These are phyloP conservation scores for Fusarium austroafricanum DNA, from an alignment of 2,329 filamentous ascomycete genomes.

Conservation along the genomic window DNA sequence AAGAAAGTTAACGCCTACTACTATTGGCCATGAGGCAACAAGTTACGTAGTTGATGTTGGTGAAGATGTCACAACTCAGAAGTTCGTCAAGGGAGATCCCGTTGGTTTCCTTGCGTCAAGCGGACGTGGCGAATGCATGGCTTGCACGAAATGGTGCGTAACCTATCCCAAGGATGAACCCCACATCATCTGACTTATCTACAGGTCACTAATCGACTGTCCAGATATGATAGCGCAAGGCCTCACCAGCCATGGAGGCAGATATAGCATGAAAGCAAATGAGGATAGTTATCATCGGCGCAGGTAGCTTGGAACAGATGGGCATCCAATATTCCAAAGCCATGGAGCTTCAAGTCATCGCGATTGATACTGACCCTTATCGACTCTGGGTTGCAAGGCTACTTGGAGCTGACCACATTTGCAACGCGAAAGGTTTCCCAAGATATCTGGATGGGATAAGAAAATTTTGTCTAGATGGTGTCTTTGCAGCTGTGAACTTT, in stretches of 20 bases:
- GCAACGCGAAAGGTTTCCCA: too few relatives aligned
- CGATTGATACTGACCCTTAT: not conserved
- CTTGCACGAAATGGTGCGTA: too few relatives aligned
- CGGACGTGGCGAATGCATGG: not conserved
- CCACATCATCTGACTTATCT: too few relatives aligned
- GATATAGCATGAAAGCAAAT: not conserved
- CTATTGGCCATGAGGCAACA: not conserved
- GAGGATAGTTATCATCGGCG: not conserved
- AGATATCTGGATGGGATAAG: too few relatives aligned
- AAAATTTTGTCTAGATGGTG: not conserved
- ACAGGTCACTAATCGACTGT: too few relatives aligned
- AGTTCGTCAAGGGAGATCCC: not conserved
- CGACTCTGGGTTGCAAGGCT: not conserved
- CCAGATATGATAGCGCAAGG: not conserved
- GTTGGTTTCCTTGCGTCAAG: not conserved
- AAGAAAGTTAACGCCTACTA: too few relatives aligned
- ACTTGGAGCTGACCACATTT: not conserved
- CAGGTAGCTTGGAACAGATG: not conserved
- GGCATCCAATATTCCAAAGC: conserved; percentile 8
- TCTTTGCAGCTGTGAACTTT: not conserved
- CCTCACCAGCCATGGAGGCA: conserved; percentile 1
- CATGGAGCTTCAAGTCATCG: not conserved
- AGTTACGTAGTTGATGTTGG: not conserved
- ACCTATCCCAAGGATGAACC: too few relatives aligned
- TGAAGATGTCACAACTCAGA: too few relatives aligned